Evolutionary conservation across 2,329 filamentous ascomycete genomes (phyloP).

Genomic region (Apiospora malaysiana): DNA sequence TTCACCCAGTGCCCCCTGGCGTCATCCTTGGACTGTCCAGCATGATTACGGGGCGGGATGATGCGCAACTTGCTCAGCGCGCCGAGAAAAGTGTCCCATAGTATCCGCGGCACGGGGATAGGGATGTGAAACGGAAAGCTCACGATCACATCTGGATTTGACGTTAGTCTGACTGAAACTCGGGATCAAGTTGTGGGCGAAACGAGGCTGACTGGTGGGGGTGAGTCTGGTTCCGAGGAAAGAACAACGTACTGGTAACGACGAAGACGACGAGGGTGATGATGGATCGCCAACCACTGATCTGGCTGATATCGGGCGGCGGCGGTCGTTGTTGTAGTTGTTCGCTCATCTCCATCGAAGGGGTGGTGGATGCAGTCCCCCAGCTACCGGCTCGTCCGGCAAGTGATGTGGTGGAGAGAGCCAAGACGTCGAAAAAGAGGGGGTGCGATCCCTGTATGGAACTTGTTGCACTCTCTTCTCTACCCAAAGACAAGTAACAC

Average conservation of each 20-base stretch:
- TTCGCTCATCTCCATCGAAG: conserved; percentile 22
- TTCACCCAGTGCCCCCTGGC: conserved; percentile 49
- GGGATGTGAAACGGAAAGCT: conserved; percentile 72
- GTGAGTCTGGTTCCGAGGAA: no score
- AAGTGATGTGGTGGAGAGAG: neutral
- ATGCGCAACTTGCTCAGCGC: conserved; percentile 54
- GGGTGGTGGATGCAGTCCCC: conserved; percentile 9
- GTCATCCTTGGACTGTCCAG: conserved; percentile 29
- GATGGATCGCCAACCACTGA: conserved; percentile 71
- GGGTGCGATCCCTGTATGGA: neutral
- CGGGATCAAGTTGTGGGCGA: neutral
- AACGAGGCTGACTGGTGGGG: neutral
- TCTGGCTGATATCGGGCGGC: conserved; percentile 55
- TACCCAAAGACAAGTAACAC: neutral
- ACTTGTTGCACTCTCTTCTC: neutral
- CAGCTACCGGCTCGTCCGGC: neutral
- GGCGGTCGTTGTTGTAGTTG: conserved; percentile 1
- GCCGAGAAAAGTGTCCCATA: conserved; percentile 53
- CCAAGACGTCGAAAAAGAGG: neutral
- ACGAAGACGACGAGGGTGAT: conserved; percentile 73
- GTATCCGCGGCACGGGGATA: conserved; percentile 59
- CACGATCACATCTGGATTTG: conserved; percentile 66
- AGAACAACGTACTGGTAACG: conserved; percentile 63
- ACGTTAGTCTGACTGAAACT: neutral
- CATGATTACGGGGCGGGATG: conserved; percentile 50